Conservation (phyloP, 2,329 filamentous ascomycete species). For the Coccinonectria pachysandricola region DNA sequence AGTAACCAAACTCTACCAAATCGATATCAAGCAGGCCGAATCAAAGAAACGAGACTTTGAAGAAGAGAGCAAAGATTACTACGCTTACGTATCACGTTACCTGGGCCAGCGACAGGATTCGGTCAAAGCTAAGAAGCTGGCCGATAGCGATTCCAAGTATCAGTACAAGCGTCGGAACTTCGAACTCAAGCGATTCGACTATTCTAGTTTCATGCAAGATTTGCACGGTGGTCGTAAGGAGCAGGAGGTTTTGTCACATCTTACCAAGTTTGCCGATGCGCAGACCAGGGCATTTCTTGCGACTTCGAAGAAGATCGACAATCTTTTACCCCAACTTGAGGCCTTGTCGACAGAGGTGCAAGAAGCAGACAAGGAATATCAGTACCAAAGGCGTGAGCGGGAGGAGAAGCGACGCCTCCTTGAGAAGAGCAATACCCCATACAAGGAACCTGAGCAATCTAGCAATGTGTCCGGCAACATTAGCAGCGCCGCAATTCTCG, state of each 20-base stretch:
- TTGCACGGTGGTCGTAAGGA: constrained; percentile 98
- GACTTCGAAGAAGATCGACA: constrained; percentile 79
- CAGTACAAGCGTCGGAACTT: constrained; percentile 89
- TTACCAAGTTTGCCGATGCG: constrained; percentile 87
- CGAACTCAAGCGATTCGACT: constrained; percentile 95
- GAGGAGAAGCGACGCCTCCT: constrained; percentile 87
- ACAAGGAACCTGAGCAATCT: constrained; percentile 57
- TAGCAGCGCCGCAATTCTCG: constrained; percentile 21
- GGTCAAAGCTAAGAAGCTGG: constrained; percentile 92
- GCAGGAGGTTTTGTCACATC: constrained; percentile 86
- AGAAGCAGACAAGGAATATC: constrained; percentile 91
- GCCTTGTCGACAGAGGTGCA: constrained; percentile 82
- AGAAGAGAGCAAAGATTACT: constrained; percentile 97
- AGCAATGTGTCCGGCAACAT: too few species aligned
- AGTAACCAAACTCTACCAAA: constrained; percentile 78
- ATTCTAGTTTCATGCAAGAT: constrained; percentile 98
- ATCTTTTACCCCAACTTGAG: constrained; percentile 78
- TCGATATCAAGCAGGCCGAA: constrained; percentile 97
- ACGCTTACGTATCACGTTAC: constrained; percentile 88
- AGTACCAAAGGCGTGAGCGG: constrained; percentile 86
- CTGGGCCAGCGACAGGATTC: constrained; percentile 94
- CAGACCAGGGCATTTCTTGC: constrained; percentile 76
- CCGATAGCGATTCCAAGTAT: constrained; percentile 91
- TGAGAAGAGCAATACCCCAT: constrained; percentile 74
- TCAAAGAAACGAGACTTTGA: constrained; percentile 96